A percentile compares a stretch with the other conserved stretches of the same genome.
Evolutionary conservation across 331 rosid species (phyloP).

Genomic region (Ulmus americana): DNA sequence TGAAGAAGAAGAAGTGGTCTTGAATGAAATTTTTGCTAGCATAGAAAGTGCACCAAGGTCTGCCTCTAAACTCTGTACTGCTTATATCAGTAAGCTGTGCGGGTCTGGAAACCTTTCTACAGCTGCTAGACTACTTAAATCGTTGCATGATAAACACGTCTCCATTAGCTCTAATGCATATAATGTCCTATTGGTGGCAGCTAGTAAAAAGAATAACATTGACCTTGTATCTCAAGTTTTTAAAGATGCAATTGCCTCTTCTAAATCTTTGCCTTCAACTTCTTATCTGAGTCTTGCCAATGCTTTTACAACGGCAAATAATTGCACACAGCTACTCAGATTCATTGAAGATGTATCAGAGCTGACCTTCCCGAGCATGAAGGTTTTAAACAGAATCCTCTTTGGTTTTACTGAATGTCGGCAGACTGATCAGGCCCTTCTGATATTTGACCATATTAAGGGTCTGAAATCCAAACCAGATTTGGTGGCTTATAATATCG

Average conservation of each 20-base stretch:
- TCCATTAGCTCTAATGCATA: slow-evolving; percentile 26
- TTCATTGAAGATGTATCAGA: slow-evolving; percentile 41
- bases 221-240: slow-evolving; percentile 43
- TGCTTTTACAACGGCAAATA: slow-evolving; percentile 44
- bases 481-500: slow-evolving; percentile 57
- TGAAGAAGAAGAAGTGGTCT: slow-evolving; percentile 29
- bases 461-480: slow-evolving; percentile 34
- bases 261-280: slow-evolving; percentile 35
- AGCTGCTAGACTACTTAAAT: slow-evolving; percentile 37
- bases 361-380: slow-evolving; percentile 34
- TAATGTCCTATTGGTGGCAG: slow-evolving; percentile 41
- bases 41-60: slow-evolving; percentile 33
- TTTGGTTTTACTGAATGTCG: slow-evolving; percentile 59
- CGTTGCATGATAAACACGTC: slow-evolving; percentile 32
- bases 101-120: slow-evolving; percentile 36
- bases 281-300: slow-evolving; percentile 46
- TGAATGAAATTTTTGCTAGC: slow-evolving; percentile 38
- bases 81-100: slow-evolving; percentile 36
- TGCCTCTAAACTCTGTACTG: slow-evolving; percentile 16
- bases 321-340: slow-evolving; percentile 36
- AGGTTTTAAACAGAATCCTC: slow-evolving; percentile 50
- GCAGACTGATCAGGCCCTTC: slow-evolving; percentile 57
- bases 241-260: slow-evolving; percentile 36
- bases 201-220: slow-evolving; percentile 48
- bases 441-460: slow-evolving; percentile 49